phyloP scores from a whole-genome alignment of 2,329 filamentous ascomycete species.

The Fusarium tupiense region DNA sequence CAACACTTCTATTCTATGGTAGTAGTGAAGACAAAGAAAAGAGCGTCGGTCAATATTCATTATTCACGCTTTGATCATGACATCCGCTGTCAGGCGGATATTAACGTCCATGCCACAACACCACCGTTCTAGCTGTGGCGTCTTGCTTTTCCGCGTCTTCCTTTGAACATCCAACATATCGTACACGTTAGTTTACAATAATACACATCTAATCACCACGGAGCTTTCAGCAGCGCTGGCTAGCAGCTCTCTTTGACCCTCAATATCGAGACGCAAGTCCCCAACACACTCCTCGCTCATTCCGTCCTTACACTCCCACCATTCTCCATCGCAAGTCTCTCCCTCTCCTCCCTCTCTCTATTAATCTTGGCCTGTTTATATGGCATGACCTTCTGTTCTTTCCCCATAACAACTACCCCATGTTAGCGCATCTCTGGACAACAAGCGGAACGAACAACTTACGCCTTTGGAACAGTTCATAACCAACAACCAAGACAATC shows the following conservation, averaged over 20 bases:
- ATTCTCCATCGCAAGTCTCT: not conserved
- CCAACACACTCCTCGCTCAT: not conserved
- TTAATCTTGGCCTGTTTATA: slow-evolving; percentile 9
- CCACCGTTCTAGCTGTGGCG: not conserved
- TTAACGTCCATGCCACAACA: not conserved
- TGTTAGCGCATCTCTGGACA: not conserved
- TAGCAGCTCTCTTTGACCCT: not conserved
- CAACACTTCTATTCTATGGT: not conserved
- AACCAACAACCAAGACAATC: slow-evolving; percentile 65
- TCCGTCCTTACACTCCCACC: not conserved
- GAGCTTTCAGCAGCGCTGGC: not conserved
- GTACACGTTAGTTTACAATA: slow-evolving; percentile 1
- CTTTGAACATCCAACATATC: not conserved
- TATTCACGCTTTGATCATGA: not conserved
- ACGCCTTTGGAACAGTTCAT: slow-evolving; percentile 62
- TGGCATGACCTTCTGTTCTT: slow-evolving; percentile 41
- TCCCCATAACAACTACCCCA: slow-evolving; percentile 45
- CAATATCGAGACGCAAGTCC: no score
- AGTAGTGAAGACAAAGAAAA: not conserved
- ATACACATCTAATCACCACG: not conserved
- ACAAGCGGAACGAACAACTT: slow-evolving; percentile 37
- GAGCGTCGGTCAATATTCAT: not conserved
- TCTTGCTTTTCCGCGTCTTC: not conserved
- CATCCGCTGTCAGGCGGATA: not conserved
- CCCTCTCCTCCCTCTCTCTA: not conserved